Evolutionary conservation across 2,329 filamentous ascomycete species (phyloP).

Genomic region (Triangularia verruculosa): DNA sequence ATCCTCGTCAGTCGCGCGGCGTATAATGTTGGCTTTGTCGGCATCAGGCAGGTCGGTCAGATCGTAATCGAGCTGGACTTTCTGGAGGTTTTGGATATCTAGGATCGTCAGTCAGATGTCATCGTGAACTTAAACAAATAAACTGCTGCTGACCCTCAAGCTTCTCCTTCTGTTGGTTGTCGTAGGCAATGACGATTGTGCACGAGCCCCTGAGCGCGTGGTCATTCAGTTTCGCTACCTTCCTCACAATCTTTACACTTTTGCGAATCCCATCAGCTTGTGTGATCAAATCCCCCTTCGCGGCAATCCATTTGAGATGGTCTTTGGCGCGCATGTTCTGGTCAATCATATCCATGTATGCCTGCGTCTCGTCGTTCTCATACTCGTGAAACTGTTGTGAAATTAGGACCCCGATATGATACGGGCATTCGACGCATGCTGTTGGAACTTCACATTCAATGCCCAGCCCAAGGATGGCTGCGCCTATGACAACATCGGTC

Average conservation of each 20-base stretch:
- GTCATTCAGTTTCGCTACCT: conserved; percentile 7
- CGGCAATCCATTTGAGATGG: conserved; percentile 21
- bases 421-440: conserved; percentile 7
- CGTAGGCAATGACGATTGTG: conserved; percentile 8
- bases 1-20: neutral
- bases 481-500: conserved; percentile 22
- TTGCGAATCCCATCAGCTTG: conserved; percentile 1
- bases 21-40: neutral
- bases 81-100: neutral
- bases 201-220: conserved; percentile 7
- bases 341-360: conserved; percentile 21
- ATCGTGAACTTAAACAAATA: neutral
- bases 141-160: too few species aligned
- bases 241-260: conserved; percentile 14
- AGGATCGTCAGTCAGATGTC: neutral
- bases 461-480: conserved; percentile 21
- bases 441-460: conserved; percentile 17
- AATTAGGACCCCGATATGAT: conserved; percentile 12
- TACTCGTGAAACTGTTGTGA: conserved; percentile 10
- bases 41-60: neutral
- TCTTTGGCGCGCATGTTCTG: conserved; percentile 6
- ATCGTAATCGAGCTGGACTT: conserved; percentile 18
- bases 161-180: neutral
- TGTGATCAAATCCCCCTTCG: conserved; percentile 22
- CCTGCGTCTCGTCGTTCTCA: conserved; percentile 10